phyloP scores from a whole-genome alignment of 352 stramenopile species.

The Globisporangium cylindrosporum region DNA sequence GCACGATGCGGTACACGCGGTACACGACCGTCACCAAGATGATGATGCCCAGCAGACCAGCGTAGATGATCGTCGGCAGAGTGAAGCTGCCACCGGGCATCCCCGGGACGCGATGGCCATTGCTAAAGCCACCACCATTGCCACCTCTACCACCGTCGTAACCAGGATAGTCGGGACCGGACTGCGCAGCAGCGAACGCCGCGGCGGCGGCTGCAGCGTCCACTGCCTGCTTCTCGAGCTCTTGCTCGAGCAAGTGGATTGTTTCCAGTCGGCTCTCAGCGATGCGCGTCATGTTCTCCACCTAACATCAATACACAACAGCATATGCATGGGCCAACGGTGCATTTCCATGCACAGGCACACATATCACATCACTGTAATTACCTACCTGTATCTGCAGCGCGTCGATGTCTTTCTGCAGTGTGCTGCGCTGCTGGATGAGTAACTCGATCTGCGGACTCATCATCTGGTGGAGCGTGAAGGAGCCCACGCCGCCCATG shows the following conservation, averaged over 20 bases:
- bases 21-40: slow-evolving; percentile 48
- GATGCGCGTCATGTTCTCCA: slow-evolving; percentile 69
- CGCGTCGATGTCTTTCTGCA: slow-evolving; percentile 50
- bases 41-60: slow-evolving; percentile 37
- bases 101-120: not conserved
- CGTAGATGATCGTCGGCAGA: slow-evolving; percentile 54
- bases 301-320: slow-evolving; percentile 16
- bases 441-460: slow-evolving; percentile 73
- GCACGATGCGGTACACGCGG: slow-evolving; percentile 51
- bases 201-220: slow-evolving; percentile 37
- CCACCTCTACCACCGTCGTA: not conserved
- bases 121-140: slow-evolving; percentile 10
- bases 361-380: not conserved
- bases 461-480: slow-evolving; percentile 75
- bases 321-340: not conserved
- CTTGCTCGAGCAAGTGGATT: slow-evolving; percentile 69
- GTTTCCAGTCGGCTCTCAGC: slow-evolving; percentile 63
- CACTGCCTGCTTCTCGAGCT: slow-evolving; percentile 62
- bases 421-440: slow-evolving; percentile 44
- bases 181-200: slow-evolving; percentile 14
- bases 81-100: slow-evolving; percentile 24
- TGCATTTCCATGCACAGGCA: not conserved
- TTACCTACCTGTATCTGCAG: slow-evolving; percentile 53
- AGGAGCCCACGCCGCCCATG: slow-evolving; percentile 55
- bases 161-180: not conserved